Conservation (phyloP, 2,329 filamentous ascomycete genomes). For the Chrysoporthe austroafricana region DNA sequence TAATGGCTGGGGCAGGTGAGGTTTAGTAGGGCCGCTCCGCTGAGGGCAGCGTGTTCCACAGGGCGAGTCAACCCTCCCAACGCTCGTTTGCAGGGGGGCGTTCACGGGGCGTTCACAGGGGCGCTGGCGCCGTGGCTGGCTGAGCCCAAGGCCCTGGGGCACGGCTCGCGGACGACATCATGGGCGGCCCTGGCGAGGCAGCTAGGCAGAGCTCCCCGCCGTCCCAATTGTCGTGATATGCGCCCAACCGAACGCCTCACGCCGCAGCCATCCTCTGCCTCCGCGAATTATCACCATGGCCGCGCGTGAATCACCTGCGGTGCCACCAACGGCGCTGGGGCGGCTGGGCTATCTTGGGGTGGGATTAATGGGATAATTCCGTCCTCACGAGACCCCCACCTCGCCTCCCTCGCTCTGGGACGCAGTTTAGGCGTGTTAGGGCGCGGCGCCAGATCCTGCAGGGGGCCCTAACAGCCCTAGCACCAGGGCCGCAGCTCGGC, state of each 20-base stretch:
- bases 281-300: not conserved
- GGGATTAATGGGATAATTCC: not conserved
- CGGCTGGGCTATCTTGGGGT: not conserved
- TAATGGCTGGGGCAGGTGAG: constrained; percentile 18
- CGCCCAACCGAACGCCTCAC: not conserved
- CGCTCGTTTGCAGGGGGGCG: not conserved
- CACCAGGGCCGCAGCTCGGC: not conserved
- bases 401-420: not conserved
- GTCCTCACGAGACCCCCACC: not conserved
- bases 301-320: not conserved
- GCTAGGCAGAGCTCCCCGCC: too few species aligned
- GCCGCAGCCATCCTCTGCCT: not conserved
- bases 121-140: too few species aligned
- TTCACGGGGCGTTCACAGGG: not conserved
- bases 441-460: not conserved
- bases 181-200: too few species aligned
- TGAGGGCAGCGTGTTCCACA: not conserved
- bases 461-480: not conserved
- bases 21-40: constrained; percentile 10
- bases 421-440: not conserved
- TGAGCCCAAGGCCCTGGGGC: too few species aligned
- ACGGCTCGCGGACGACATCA: too few species aligned
- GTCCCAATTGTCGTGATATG: not conserved
- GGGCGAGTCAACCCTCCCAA: constrained; percentile 7
- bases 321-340: constrained; percentile 1